Percentiles rank a stretch among this genome's conserved stretches.
phyloP scores from a whole-genome alignment of 2,329 filamentous ascomycete species.

The Ophidiomyces ophidiicola region DNA sequence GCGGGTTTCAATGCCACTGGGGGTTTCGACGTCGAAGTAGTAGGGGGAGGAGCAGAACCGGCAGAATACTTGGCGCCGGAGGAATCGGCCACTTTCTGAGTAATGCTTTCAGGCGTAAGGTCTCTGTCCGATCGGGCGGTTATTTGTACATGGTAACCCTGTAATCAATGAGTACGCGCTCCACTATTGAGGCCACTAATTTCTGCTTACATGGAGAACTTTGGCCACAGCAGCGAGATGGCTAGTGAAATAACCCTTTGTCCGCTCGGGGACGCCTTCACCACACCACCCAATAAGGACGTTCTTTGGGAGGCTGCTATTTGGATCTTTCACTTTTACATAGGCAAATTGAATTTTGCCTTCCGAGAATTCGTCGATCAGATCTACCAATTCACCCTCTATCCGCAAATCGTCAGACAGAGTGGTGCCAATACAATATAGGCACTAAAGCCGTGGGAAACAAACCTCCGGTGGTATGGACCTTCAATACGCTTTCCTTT shows the following conservation, averaged over 20 bases:
- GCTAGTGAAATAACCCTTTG: conserved; percentile 96
- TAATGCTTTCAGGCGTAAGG: conserved; percentile 72
- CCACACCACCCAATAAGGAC: conserved; percentile 95
- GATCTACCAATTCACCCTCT: conserved; percentile 83
- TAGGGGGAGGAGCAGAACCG: conserved; percentile 45
- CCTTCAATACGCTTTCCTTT: conserved; percentile 92
- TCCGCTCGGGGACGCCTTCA: conserved; percentile 93
- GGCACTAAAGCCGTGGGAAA: conserved; percentile 8
- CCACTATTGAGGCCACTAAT: not conserved
- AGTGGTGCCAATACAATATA: not conserved
- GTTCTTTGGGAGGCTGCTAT: conserved; percentile 77
- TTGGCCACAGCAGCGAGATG: conserved; percentile 83
- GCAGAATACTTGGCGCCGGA: conserved; percentile 89
- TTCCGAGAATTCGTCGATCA: conserved; percentile 93
- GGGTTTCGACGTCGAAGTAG: conserved; percentile 40
- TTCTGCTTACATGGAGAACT: conserved; percentile 57
- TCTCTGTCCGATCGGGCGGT: conserved; percentile 86
- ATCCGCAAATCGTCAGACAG: conserved; percentile 19
- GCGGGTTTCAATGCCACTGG: conserved; percentile 80
- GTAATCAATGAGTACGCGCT: conserved; percentile 11
- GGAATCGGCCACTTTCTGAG: conserved; percentile 87
- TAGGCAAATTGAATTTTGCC: conserved; percentile 95
- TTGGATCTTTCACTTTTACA: conserved; percentile 90
- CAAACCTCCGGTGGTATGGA: conserved; percentile 77
- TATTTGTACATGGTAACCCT: conserved; percentile 94